phyloP scores from a whole-genome alignment of 805 yeast genomes.

The Spathaspora arborariae region DNA sequence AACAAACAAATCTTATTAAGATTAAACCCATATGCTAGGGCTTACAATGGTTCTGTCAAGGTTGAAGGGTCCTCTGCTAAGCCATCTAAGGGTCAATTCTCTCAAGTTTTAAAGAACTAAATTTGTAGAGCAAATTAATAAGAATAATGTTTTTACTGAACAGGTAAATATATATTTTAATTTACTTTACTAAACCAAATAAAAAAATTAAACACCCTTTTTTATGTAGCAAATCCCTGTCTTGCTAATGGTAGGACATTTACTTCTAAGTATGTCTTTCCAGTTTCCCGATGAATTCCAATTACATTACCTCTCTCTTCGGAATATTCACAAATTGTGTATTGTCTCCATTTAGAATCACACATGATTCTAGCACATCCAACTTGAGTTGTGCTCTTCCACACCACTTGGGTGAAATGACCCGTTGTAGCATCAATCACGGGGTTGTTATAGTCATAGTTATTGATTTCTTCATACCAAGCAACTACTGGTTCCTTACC shows the following conservation, averaged over 20 bases:
- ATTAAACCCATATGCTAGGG: slow-evolving; percentile 99
- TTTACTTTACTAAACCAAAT: too few relatives aligned
- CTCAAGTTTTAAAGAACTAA: slow-evolving; percentile 57
- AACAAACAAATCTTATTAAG: slow-evolving; percentile 97
- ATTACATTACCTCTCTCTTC: slow-evolving; percentile 49
- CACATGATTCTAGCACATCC: slow-evolving; percentile 65
- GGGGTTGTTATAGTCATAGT: slow-evolving; percentile 51
- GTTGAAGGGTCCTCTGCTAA: slow-evolving; percentile 57
- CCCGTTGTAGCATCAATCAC: slow-evolving; percentile 57
- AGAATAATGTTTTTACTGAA: too few relatives aligned
- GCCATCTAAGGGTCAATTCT: slow-evolving; percentile 72
- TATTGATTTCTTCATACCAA: slow-evolving; percentile 66
- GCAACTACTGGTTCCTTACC: slow-evolving; percentile 59
- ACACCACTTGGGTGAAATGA: slow-evolving; percentile 75
- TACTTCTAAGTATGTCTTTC: slow-evolving; percentile 32
- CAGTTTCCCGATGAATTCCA: slow-evolving; percentile 29
- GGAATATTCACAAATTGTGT: slow-evolving; percentile 69
- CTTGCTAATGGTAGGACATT: slow-evolving; percentile 42
- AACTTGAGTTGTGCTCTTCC: slow-evolving; percentile 57
- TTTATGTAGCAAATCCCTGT: not conserved
- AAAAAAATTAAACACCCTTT: not conserved
- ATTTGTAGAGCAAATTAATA: slow-evolving; percentile 7
- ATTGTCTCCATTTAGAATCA: slow-evolving; percentile 48
- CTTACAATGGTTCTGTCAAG: slow-evolving; percentile 85
- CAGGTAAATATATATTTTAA: not conserved